phyloP scores from a whole-genome alignment of 495 filamentous ascomycete species.

The Glonium stellatum region DNA sequence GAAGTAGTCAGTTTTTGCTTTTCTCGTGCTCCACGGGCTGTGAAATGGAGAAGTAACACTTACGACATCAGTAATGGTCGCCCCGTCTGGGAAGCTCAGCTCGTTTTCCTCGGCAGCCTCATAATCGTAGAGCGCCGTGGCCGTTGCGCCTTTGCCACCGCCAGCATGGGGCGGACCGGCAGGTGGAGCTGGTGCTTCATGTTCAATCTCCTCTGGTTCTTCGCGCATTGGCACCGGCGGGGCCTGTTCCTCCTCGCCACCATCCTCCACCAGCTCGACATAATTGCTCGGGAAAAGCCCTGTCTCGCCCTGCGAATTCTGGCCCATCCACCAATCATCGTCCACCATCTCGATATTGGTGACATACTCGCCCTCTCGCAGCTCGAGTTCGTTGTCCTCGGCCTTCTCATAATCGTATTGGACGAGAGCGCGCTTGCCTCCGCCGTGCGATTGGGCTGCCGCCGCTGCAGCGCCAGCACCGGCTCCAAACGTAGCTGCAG shows the following conservation, averaged over 20 bases:
- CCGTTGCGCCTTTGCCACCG: constrained; percentile 49
- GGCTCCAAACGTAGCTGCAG: constrained; percentile 38
- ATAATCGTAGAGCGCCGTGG: constrained; percentile 89
- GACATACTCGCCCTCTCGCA: constrained; percentile 83
- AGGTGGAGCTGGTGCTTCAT: constrained; percentile 24
- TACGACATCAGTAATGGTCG: constrained; percentile 61
- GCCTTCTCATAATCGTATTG: constrained; percentile 97
- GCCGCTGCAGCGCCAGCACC: constrained; percentile 27
- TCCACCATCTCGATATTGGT: constrained; percentile 98
- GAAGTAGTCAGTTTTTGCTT: no score
- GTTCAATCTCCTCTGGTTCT: constrained; percentile 30
- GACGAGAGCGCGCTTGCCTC: constrained; percentile 64
- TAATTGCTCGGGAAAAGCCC: constrained; percentile 97
- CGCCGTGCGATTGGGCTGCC: constrained; percentile 5
- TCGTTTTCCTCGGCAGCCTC: constrained; percentile 98
- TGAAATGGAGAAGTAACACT: constrained; percentile 28
- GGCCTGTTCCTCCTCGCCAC: constrained; percentile 32
- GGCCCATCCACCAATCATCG: constrained; percentile 94
- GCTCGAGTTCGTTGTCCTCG: constrained; percentile 91
- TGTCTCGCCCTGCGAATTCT: constrained; percentile 68
- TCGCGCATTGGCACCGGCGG: constrained; percentile 30
- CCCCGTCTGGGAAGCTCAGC: constrained; percentile 85
- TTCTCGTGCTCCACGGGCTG: no score
- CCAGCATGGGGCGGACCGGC: constrained; percentile 32
- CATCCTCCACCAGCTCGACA: constrained; percentile 71